Evolutionary conservation across 2,329 filamentous ascomycete species (phyloP), one percentile per base, ranked within the genome.

Genomic region (Nannizziopsis barbatae): DNA sequence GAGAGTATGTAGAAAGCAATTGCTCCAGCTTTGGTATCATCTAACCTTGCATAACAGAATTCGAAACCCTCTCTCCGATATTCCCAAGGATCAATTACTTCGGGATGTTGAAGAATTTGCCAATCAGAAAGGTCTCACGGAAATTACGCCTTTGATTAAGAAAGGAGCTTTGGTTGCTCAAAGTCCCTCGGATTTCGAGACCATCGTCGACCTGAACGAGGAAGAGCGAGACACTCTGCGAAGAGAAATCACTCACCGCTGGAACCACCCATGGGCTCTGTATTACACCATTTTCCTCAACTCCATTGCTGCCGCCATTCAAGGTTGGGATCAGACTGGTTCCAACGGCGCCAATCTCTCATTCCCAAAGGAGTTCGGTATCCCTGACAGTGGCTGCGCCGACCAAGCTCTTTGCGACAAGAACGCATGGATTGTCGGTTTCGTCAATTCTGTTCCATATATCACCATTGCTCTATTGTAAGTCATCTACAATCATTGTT

Each of bases 121-220:
- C 35, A 67, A 70, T n/a, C 65, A 74, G 43, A 76, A 83, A 55
- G 72, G 74, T 20, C 70, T 89, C 27, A 65, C 67, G 1, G 76
- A 83, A 45, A 74, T 82, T 53, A 66, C 78, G 2, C 55, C 53
- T 10, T 40, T 56, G 9, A 42, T 59, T 9, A 41, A 53, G 33
- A 59, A 54, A 18, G 85, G 83, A 31, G 86, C 84, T 2, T 71
- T 90, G 9, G 75, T 88, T 14, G 85, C 85, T 2, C 83, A 86
- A 61, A 78, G 82, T 55, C 83, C 83, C 0, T 67, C 69, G 7
- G 71, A 72, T 27, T 84, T 75, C 60, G 81, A 85, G 50, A 68
- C 73, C 31, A 72, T 87, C 36, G 67, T 76, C 44, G 75, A 77
- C 9, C 72, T 89, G 1, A 67, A 72, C 47, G 72, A 80, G 14